Conservation (phyloP, 2,329 filamentous ascomycete species). For the Uncinocarpus reesii region DNA sequence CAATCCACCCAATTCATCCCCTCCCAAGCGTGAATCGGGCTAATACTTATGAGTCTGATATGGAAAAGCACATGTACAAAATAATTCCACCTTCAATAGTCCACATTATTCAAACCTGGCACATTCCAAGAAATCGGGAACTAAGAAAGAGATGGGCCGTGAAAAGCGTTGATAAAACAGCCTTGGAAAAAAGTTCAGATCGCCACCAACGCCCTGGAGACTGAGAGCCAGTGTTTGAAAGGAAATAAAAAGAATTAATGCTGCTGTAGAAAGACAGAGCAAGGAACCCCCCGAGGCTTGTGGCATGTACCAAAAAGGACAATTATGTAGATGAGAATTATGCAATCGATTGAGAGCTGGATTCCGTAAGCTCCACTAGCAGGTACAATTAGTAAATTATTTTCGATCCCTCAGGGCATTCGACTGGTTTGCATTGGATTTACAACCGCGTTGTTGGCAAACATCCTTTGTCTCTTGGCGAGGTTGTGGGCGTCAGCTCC, state of each 20-base stretch:
- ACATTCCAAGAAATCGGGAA: background rate
- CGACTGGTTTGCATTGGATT: conserved; percentile 43
- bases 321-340: conserved; percentile 5
- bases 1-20: background rate
- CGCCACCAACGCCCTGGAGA: conserved; percentile 5
- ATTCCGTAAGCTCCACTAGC: too few species aligned
- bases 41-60: background rate
- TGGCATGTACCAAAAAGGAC: conserved; percentile 4
- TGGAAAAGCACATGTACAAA: conserved; percentile 9
- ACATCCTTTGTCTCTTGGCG: conserved; percentile 51
- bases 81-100: conserved; percentile 2
- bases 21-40: too few species aligned
- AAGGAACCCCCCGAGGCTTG: background rate
- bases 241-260: background rate
- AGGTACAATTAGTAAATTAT: too few species aligned
- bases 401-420: conserved; percentile 14
- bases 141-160: background rate
- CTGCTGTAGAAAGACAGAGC: background rate
- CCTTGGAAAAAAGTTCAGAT: background rate
- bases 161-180: background rate
- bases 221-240: background rate
- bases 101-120: background rate
- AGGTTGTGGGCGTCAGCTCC: conserved; percentile 44
- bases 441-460: conserved; percentile 35
- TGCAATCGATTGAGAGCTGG: too few species aligned